Evolutionary conservation across 371 early-diverging fungal genomes (phyloP), one percentile per base, ranked within the genome.

Genomic region (Dinochytrium kinnereticum): DNA sequence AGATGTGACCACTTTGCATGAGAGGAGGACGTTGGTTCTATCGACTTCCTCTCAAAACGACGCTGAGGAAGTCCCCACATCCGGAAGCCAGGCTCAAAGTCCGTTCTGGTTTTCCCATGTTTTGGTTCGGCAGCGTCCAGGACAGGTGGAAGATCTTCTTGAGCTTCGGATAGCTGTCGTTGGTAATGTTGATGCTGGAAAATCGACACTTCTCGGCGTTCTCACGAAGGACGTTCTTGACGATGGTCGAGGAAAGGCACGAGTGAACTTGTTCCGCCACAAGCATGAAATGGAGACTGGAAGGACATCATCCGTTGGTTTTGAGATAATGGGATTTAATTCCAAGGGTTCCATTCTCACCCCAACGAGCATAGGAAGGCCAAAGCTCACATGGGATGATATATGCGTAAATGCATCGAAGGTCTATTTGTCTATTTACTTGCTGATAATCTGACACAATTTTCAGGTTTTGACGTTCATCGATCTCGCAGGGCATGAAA

Each of bases 281-380:
- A 93, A 94, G 83, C 97, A 96, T 76, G 97, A 96, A 74, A 85
- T 95, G n/a, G 95, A 95, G 69, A 90, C 91, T 0, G 97, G 96
- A 15, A 83, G 97, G 51, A 96, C 96, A 17, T 92, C 92, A 1
- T 94, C 94, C n/a, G 93, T 96, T 0, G 95, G 96, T 3, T 86
- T 92, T 74, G 97, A 95, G 81, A 92, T 94, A 31, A 79, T 96
- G 80, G 97, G 95, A 0, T 96, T 94, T 73, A 92, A 93, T 72
- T 88, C 88, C 21, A 84, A 82, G 13, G 93, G 92, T 0, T 74
- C 85, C 21, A 83, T 91, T 50, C 86, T 93, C 10, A 85, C 88
- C 0, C 84, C 88, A 31, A 77, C 90, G 30, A 86, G 84, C 37
- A 68, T 84, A n/a, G 90, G 86, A 34, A 84, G 83, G 59, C 84